Base-by-base conservation (phyloP, 371 early-diverging fungal genomes). In the Mortierella sp. region DNA sequence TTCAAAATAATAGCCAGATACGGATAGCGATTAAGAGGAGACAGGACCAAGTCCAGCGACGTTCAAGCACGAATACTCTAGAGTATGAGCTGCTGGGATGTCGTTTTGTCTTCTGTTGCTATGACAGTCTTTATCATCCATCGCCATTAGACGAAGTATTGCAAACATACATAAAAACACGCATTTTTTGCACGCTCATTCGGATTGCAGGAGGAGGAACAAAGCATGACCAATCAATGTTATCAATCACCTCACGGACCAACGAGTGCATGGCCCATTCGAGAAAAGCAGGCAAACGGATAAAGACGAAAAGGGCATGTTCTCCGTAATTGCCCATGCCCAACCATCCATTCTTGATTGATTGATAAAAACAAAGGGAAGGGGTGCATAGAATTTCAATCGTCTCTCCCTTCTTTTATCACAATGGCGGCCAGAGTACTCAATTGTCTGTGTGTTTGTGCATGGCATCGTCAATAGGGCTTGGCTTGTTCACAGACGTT, bases 1-100 rank as follows among this genome's bases (percentile, higher is more conserved):
- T 50, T 50, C 16, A 11, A 50, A 46, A 50, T 50, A 11, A 50
- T 50, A 74, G 72, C 53, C 72, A 19, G 72, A 72, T 24, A 72
- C 72, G 34, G 72, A 72, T 37, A 72, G 72, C 31, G 72, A 72
- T 24, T 72, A 54, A 72, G 28, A 72, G 11, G 24, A 40, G 67
- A 24, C 67, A 40, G 10, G 37, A 21, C 37, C 40, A 21, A 61
- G 61, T 34, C 16, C 1, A 28, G 26, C 26, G n/a, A 24, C 26
- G 26, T 13, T 50, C 16, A 14, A 16, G 50, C 13, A 50, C 16
- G 50, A 16, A 16, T 50, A 16, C 16, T 16, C 13, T 14, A 50
- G 50, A 9, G 13, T 50, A 40, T 51, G 53, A 21, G 24, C 24
- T 53, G 43, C 24, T 19, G n/a, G n/a, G 26, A 4, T 11, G 57